These are phyloP conservation scores for Sanguinoderma infundibulare DNA, from an alignment of 1,284 basidiomycete species.

Conservation along the genomic window DNA sequence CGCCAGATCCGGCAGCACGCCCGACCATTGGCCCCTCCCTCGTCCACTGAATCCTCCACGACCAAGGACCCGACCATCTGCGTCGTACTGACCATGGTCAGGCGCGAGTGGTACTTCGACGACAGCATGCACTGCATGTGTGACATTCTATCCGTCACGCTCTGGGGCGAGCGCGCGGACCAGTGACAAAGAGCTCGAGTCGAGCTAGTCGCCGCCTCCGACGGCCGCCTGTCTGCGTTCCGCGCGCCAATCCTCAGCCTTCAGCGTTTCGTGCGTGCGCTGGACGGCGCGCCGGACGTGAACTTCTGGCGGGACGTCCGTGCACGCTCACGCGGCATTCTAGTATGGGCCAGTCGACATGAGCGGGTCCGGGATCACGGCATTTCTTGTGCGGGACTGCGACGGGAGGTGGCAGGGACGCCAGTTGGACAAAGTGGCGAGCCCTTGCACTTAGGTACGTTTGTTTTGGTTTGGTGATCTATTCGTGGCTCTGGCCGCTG, in stretches of 20 bases:
- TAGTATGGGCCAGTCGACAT: conserved; percentile 31
- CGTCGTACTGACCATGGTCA: conserved; percentile 50
- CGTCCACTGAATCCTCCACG: conserved; percentile 48
- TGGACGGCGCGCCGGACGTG: conserved; percentile 34
- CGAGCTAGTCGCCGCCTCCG: conserved; percentile 25
- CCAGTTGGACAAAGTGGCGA: background rate
- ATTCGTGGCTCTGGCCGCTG: no score
- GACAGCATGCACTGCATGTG: conserved; percentile 39
- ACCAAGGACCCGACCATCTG: conserved; percentile 43
- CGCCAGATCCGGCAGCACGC: conserved; percentile 23
- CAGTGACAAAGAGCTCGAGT: conserved; percentile 40
- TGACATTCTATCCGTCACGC: conserved; percentile 52
- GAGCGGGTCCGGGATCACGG: conserved; percentile 43
- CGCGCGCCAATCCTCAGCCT: conserved; percentile 42
- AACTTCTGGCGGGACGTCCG: conserved; percentile 43
- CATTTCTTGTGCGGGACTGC: conserved; percentile 41
- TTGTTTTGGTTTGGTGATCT: no score
- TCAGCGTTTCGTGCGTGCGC: conserved; percentile 38
- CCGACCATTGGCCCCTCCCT: conserved; percentile 42
- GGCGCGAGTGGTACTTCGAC: conserved; percentile 42
- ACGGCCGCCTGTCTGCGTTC: conserved; percentile 37
- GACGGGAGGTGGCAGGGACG: conserved; percentile 39
- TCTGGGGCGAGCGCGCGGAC: conserved; percentile 44
- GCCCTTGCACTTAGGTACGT: no score
- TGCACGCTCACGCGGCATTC: conserved; percentile 12